phyloP scores from a whole-genome alignment of 1,139 yeast species.

The Diutina siamensis region DNA sequence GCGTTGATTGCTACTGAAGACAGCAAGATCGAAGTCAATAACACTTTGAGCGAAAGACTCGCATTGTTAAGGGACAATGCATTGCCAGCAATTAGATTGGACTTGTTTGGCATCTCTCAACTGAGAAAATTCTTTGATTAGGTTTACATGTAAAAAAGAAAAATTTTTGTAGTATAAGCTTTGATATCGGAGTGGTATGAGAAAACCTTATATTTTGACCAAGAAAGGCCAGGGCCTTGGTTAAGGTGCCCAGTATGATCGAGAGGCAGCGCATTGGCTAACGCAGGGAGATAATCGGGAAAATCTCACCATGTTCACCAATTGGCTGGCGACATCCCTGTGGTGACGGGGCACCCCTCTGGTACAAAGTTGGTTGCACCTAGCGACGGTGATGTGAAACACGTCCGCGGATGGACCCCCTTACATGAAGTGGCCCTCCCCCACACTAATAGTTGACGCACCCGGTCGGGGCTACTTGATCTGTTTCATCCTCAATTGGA shows the following conservation, averaged over 20 bases:
- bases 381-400: background rate
- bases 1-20: conserved; percentile 55
- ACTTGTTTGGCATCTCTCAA: conserved; percentile 78
- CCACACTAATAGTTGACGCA: background rate
- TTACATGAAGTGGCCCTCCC: background rate
- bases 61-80: conserved; percentile 72
- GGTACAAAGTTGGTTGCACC: background rate
- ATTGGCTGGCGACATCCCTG: too few relatives aligned
- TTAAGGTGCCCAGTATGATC: too few relatives aligned
- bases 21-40: conserved; percentile 82
- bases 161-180: background rate
- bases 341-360: too few relatives aligned
- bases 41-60: conserved; percentile 91
- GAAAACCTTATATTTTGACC: too few relatives aligned
- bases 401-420: background rate
- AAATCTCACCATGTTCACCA: too few relatives aligned
- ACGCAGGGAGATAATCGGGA: background rate
- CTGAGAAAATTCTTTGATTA: conserved; percentile 88
- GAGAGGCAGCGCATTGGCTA: background rate
- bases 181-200: background rate
- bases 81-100: conserved; percentile 85
- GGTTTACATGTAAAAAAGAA: background rate
- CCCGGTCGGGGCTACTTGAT: background rate
- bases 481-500: too few relatives aligned
- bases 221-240: too few relatives aligned